Evolutionary conservation across 495 filamentous ascomycete genomes (phyloP), one percentile per base, ranked within the genome.

Genomic region (Neurospora sp.): DNA sequence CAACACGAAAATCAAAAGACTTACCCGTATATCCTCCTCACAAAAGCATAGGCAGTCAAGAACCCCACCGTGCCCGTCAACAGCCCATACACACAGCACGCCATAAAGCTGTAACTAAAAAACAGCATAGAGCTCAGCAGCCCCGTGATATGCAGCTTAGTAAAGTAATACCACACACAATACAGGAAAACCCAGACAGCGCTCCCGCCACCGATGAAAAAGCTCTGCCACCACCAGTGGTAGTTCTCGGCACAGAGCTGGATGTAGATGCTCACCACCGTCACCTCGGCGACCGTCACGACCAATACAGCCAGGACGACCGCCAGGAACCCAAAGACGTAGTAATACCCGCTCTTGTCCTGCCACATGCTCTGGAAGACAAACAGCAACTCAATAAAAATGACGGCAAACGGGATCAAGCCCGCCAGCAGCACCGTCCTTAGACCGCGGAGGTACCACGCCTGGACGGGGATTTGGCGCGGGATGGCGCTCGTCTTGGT

Each of bases 171-270:
- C 90, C 92, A 97, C 61, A 91, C 84, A 77, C 92, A 93, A 81
- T 97, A 97, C 46, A 88, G 77, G 78, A 95, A 96, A 46, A 98
- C 89, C 94, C 94, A 98, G 73, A 93, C 81, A 3, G 91, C 89
- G 74, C 89, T 92, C 76, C 91, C 90, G 70, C 91, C 91, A 53
- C 94, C 94, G 18, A 94, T 88, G 44, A 94, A 80, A 84, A 98
- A 96, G 74, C 91, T 93, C 78, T 93, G 91, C 94, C 94, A 97
- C 93, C 93, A 96, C 94, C 94, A 98, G 79, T 96, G 87, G 81
- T 97, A 93, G 79, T 97, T 95, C 89, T 94, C 94, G 12, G 89
- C 83, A 82, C 94, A 97, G 31, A 98, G 88, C 79, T 92, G 91
- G 65, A 92, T 89, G 79, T 98, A 98, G 18, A 93, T 94, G 4